Evolutionary conservation across 257 asterid species (phyloP).

Genomic region (Solanum corneliomulleri): DNA sequence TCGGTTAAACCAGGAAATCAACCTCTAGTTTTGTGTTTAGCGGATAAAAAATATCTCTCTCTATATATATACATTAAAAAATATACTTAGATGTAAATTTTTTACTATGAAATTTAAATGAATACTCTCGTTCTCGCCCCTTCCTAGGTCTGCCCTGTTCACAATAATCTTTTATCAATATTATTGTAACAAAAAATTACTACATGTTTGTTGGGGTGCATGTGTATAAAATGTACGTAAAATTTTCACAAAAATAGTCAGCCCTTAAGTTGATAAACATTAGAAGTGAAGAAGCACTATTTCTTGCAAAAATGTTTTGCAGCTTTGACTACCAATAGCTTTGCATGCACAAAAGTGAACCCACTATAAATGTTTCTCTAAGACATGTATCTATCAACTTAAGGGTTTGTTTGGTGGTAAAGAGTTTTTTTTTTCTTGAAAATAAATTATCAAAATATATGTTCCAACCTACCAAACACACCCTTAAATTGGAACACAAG

Average conservation of each 20-base stretch:
- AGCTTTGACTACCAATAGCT: not conserved
- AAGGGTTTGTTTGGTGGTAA: not conserved
- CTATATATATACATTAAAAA: no score
- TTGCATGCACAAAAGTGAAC: not conserved
- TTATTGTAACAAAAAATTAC: not conserved
- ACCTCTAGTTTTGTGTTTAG: no score
- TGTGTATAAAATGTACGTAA: not conserved
- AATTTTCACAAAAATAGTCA: not conserved
- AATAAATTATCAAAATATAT: not conserved
- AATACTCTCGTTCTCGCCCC: no score
- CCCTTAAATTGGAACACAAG: not conserved
- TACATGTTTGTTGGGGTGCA: not conserved
- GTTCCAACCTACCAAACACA: not conserved
- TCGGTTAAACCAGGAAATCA: no score
- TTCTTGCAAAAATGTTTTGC: not conserved
- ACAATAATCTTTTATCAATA: not conserved
- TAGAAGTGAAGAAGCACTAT: not conserved
- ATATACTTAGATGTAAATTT: no score
- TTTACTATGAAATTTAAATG: no score
- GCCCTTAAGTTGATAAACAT: not conserved
- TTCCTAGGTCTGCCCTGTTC: not conserved
- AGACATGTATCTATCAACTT: not conserved
- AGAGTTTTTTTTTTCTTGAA: not conserved
- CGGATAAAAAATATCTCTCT: no score
- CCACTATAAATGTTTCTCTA: not conserved